A percentile compares a stretch with the other conserved stretches of the same genome.
Evolutionary conservation across 305 asterid genomes (phyloP).

Genomic region (Plantago lanceolata): DNA sequence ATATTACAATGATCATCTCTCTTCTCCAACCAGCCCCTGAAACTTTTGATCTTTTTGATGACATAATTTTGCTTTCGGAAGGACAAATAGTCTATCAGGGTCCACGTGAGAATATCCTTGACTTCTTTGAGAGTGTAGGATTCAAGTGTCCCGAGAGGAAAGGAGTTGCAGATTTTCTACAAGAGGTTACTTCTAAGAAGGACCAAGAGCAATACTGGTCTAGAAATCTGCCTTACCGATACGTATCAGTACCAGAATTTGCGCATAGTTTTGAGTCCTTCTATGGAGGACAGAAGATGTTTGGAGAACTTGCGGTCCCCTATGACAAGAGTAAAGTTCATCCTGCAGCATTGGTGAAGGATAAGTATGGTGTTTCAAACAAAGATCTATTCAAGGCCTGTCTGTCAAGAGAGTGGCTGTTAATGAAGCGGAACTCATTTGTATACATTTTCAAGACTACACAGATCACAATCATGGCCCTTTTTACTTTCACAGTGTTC

Average conservation of each 20-base stretch:
- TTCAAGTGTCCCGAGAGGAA: conserved; percentile 46
- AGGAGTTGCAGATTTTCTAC: conserved; percentile 45
- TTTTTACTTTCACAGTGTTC: conserved; percentile 45
- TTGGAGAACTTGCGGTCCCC: conserved; percentile 30
- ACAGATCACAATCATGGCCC: conserved; percentile 38
- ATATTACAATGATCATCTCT: conserved; percentile 39
- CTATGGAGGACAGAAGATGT: conserved; percentile 32
- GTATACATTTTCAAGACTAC: conserved; percentile 40
- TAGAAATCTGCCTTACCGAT: conserved; percentile 28
- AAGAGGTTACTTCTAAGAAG: conserved; percentile 43
- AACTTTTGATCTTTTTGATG: conserved; percentile 48
- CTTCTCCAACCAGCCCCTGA: conserved; percentile 58
- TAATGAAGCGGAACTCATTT: conserved; percentile 45
- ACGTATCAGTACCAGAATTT: conserved; percentile 34
- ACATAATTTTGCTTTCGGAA: conserved; percentile 45
- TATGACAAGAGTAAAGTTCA: conserved; percentile 38
- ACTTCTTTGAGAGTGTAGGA: conserved; percentile 41
- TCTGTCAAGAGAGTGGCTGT: conserved; percentile 41
- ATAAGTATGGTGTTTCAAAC: conserved; percentile 41
- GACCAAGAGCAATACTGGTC: conserved; percentile 50
- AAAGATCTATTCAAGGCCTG: conserved; percentile 42
- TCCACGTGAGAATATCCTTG: conserved; percentile 39
- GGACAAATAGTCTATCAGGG: conserved; percentile 48
- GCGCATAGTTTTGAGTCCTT: conserved; percentile 29
- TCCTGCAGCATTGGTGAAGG: conserved; percentile 45